Base-by-base conservation (phyloP, 2,329 filamentous ascomycete genomes). In the Cladosporium sp. region DNA sequence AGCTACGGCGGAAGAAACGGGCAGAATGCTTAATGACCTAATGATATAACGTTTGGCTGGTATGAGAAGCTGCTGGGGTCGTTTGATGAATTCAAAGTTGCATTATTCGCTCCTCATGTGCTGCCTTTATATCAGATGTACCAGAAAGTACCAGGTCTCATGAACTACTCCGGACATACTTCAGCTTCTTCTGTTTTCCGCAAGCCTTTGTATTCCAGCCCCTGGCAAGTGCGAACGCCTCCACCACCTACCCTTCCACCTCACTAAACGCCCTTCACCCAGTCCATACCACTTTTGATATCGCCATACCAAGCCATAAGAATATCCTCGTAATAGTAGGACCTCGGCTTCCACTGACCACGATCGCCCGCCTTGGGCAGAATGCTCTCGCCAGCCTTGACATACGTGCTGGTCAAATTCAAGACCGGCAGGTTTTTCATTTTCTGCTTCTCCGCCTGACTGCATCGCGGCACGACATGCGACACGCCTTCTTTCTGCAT, bases 371-470 rank as follows among this genome's bases (percentile, higher is more conserved):
- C 72, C 54, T 74, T 77, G 0, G 80, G 80, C 43, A 81, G 62
- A 6, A 63, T 56, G 6, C 61, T 60, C 19, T 61, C 54, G 2
- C 68, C 73, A 29, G 68, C 69, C 56, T 72, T 70, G 2, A 82
- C 56, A 57, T 82, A 82, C 0, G 78, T 82, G 4, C 73, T 74
- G 4, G 65, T 74, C 7, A 82, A 56, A 9, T 67, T 69, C 51
- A 80, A 61, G 29, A 77, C 61, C 1, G 66, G 64, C 51, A 61
- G 61, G 11, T 67, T 68, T 18, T 70, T 58, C 63, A 77, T 69
- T 11, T 57, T 63, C 36, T 69, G 60, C 3, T 64, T 60, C 3
- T 70, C 62, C 5, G 64, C 61, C 3, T 74, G 61, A 19, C 69
- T 68, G 32, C 49, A 43, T 1, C 69, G 61, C 0, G 82, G 80